Conservation (phyloP, 2,329 filamentous ascomycete genomes). For the Sordariomycetes sp. region DNA sequence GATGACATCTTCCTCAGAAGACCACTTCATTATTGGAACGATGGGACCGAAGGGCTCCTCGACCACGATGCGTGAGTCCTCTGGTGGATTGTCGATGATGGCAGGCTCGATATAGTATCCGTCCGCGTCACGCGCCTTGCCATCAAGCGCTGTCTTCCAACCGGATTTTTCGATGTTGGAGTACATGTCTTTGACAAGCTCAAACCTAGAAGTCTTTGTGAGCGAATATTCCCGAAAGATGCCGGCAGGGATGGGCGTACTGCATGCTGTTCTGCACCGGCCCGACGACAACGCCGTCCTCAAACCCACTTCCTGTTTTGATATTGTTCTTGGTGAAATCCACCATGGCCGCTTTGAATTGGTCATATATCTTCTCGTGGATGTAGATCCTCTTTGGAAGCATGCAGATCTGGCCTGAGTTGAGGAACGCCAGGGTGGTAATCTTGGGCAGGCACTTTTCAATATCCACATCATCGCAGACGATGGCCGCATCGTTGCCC, state of each 20-base stretch:
- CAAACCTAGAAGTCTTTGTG: conserved; percentile 13
- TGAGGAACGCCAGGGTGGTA: conserved; percentile 43
- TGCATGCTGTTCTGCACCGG: conserved; percentile 50
- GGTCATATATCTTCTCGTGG: conserved; percentile 46
- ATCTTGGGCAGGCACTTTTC: conserved; percentile 19
- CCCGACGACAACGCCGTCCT: conserved; percentile 31
- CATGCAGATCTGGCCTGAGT: conserved; percentile 34
- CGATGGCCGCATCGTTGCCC: conserved; percentile 39
- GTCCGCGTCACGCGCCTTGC: conserved; percentile 13
- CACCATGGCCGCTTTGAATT: conserved; percentile 17
- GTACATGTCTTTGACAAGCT: conserved; percentile 42
- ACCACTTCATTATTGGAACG: conserved; percentile 53
- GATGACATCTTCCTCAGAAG: conserved; percentile 50
- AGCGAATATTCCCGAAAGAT: neutral
- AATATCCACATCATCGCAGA: conserved; percentile 43
- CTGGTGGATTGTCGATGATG: conserved; percentile 52
- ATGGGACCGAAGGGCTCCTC: conserved; percentile 51
- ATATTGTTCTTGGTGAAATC: conserved; percentile 14
- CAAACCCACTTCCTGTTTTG: conserved; percentile 31
- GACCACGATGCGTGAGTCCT: conserved; percentile 43
- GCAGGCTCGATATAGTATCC: conserved; percentile 50
- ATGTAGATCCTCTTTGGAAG: conserved; percentile 50
- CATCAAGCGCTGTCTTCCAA: conserved; percentile 29
- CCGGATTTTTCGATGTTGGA: conserved; percentile 31
- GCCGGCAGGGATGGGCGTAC: conserved; percentile 26